Percentiles rank a stretch among this genome's conserved stretches.
Evolutionary conservation across 2,329 filamentous ascomycete species (phyloP).

Genomic region (Nemania abortiva): DNA sequence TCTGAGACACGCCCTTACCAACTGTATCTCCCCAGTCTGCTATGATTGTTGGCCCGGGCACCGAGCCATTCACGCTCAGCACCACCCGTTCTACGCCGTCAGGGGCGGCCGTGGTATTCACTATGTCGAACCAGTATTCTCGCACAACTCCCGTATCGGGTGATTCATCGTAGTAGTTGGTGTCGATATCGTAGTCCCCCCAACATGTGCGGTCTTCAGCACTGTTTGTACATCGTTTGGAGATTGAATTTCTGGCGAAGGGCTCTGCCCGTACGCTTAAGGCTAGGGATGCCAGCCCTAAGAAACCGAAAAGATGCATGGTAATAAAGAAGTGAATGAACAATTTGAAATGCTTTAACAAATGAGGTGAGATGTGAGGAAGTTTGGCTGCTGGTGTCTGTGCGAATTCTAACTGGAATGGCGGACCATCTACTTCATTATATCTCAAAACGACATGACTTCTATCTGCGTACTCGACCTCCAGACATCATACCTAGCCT

Average conservation of each 20-base stretch:
- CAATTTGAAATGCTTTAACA: neutral
- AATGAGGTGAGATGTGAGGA: neutral
- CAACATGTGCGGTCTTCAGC: constrained; percentile 30
- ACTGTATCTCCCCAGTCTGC: constrained; percentile 65
- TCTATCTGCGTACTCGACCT: neutral
- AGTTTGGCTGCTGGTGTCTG: neutral
- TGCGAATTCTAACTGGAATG: neutral
- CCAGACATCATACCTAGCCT: neutral
- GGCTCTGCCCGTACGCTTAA: constrained; percentile 8
- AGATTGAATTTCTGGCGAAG: neutral
- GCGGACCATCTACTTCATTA: neutral
- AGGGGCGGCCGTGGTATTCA: constrained; percentile 51
- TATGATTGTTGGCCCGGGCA: constrained; percentile 51
- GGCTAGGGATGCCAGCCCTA: constrained; percentile 5
- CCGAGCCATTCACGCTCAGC: constrained; percentile 56
- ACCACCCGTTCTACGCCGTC: constrained; percentile 55
- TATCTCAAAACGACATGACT: constrained; percentile 3
- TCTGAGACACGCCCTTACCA: constrained; percentile 15
- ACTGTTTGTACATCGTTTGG: constrained; percentile 27
- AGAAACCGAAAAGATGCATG: constrained; percentile 7
- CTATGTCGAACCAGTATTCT: constrained; percentile 54
- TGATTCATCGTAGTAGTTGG: constrained; percentile 31
- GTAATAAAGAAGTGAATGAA: neutral
- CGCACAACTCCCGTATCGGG: constrained; percentile 37
- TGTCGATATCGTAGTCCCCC: constrained; percentile 37